phyloP scores from a whole-genome alignment of 805 yeast genomes.

The Candida namnaoensis region DNA sequence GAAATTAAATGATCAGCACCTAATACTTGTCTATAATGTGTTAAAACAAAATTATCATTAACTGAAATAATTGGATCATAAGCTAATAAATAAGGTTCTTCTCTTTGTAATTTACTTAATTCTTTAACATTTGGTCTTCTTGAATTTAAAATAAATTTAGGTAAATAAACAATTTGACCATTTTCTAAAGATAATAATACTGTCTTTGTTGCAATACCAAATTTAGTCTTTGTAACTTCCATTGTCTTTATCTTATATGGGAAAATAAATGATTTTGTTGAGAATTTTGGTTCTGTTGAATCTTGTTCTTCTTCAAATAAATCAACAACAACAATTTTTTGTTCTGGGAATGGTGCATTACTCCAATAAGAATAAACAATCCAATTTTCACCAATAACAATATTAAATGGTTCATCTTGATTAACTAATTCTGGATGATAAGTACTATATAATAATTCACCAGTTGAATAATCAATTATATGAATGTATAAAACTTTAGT shows the following conservation, averaged over 20 bases:
- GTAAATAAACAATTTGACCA: slow-evolving; percentile 63
- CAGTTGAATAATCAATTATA: slow-evolving; percentile 63
- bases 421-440: slow-evolving; percentile 33
- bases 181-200: slow-evolving; percentile 47
- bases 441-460: slow-evolving; percentile 43
- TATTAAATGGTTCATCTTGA: slow-evolving; percentile 32
- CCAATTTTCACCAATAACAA: slow-evolving; percentile 80
- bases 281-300: slow-evolving; percentile 35
- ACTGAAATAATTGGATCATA: slow-evolving; percentile 56
- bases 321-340: slow-evolving; percentile 65
- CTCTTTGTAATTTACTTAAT: slow-evolving; percentile 41
- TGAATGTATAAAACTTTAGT: slow-evolving; percentile 32
- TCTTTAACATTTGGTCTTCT: slow-evolving; percentile 54
- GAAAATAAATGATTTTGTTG: slow-evolving; percentile 47
- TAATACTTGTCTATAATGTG: slow-evolving; percentile 40
- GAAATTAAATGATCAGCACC: slow-evolving; percentile 28
- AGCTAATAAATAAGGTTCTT: slow-evolving; percentile 50
- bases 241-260: slow-evolving; percentile 52
- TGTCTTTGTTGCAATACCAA: slow-evolving; percentile 62
- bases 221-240: slow-evolving; percentile 46
- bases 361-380: slow-evolving; percentile 59
- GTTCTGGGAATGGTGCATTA: slow-evolving; percentile 36
- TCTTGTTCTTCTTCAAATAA: slow-evolving; percentile 50
- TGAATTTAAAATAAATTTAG: slow-evolving; percentile 60
- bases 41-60: slow-evolving; percentile 38